A percentile compares a stretch with the other conserved stretches of the same genome.
These are phyloP conservation scores for Pilasporangium apinafurcum DNA, from an alignment of 352 stramenopile species.

Conservation along the genomic window DNA sequence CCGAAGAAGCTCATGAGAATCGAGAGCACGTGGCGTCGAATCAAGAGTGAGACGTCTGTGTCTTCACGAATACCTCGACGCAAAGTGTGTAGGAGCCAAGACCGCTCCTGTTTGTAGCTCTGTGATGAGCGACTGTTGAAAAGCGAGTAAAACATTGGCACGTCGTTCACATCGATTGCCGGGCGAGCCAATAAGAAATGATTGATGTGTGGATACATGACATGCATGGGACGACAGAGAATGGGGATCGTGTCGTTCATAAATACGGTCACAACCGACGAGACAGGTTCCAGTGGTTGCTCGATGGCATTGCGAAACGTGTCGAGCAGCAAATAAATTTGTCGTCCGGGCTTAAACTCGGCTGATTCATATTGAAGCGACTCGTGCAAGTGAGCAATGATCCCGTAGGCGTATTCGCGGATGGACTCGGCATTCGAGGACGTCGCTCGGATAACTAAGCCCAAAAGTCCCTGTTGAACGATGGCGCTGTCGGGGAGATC, in stretches of 20 bases:
- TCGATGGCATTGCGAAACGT: conserved; percentile 62
- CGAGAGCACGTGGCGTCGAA: conserved; percentile 70
- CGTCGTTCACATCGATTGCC: conserved; percentile 69
- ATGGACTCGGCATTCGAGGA: conserved; percentile 54
- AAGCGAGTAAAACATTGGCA: conserved; percentile 87
- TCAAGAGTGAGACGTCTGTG: conserved; percentile 56
- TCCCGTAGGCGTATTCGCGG: conserved; percentile 62
- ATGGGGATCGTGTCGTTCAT: conserved; percentile 75
- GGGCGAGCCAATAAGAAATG: conserved; percentile 79
- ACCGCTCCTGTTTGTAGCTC: conserved; percentile 77
- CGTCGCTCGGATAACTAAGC: conserved; percentile 59
- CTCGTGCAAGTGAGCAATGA: conserved; percentile 74
- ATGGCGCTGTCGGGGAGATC: conserved; percentile 44
- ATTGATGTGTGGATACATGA: conserved; percentile 77
- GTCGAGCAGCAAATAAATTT: conserved; percentile 78
- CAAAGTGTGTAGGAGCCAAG: conserved; percentile 76
- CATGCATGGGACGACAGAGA: conserved; percentile 53
- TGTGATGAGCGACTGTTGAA: conserved; percentile 74
- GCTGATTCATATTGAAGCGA: conserved; percentile 43
- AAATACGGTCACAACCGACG: conserved; percentile 77
- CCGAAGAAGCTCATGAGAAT: conserved; percentile 80
- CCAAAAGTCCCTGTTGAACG: conserved; percentile 67
- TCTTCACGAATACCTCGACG: conserved; percentile 63
- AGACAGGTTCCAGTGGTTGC: conserved; percentile 43
- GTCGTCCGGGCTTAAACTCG: conserved; percentile 68